Evolutionary conservation across 2,329 filamentous ascomycete genomes (phyloP).

Genomic region (Coniella vitis): DNA sequence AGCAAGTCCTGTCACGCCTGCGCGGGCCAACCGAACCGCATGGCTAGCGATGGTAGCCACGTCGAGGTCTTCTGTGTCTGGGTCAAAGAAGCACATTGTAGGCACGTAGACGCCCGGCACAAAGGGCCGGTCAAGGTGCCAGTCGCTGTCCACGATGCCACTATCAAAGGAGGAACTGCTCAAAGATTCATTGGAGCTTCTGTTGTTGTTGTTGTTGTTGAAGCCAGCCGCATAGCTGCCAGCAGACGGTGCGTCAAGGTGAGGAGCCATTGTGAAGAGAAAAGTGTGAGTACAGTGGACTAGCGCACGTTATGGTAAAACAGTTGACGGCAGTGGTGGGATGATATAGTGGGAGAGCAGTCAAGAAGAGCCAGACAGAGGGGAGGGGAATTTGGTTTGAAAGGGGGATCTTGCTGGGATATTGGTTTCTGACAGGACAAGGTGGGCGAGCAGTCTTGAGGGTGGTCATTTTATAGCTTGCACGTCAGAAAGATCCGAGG

Average conservation of each 20-base stretch:
- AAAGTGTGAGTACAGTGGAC: background rate
- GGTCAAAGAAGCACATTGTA: constrained; percentile 67
- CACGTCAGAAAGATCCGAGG: background rate
- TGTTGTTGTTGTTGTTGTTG: constrained; percentile 22
- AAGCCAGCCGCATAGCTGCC: constrained; percentile 38
- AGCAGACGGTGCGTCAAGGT: constrained; percentile 40
- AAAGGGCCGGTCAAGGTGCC: constrained; percentile 30
- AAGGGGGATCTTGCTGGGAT: background rate
- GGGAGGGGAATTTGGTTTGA: constrained; percentile 1
- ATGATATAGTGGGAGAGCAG: too few species aligned
- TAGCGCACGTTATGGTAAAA: background rate
- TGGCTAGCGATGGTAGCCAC: constrained; percentile 50
- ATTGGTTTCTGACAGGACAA: background rate
- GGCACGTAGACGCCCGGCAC: constrained; percentile 61
- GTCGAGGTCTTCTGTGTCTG: constrained; percentile 60
- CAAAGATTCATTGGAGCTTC: constrained; percentile 28
- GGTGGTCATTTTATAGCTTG: constrained; percentile 7
- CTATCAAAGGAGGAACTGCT: constrained; percentile 39
- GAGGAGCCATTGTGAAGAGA: constrained; percentile 33
- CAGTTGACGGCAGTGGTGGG: constrained; percentile 1
- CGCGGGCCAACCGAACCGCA: constrained; percentile 64
- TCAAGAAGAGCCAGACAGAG: background rate
- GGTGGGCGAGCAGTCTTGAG: background rate
- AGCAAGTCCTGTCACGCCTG: constrained; percentile 66
- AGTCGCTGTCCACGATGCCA: constrained; percentile 27